Percentiles rank a stretch among this genome's conserved stretches.
phyloP scores from a whole-genome alignment of 768 basidiomycete species.

The Daedaleopsis sinensis region DNA sequence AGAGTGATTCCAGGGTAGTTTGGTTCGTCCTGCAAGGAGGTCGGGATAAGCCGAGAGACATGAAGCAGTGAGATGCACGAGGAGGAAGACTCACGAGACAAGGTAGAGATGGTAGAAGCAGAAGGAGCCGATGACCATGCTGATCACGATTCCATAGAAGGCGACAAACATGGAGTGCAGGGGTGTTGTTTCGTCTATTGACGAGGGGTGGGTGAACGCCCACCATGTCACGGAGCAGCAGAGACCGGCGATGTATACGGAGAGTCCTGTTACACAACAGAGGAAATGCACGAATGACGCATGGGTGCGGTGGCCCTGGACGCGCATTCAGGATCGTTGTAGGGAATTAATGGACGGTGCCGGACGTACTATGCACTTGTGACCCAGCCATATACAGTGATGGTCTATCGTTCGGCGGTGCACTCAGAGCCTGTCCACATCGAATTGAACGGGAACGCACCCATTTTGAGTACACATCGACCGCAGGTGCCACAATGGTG shows the following conservation, averaged over 20 bases:
- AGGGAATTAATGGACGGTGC: neutral
- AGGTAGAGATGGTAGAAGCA: slow-evolving; percentile 77
- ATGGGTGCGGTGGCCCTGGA: slow-evolving; percentile 81
- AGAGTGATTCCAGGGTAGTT: slow-evolving; percentile 79
- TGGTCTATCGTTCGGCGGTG: slow-evolving; percentile 56
- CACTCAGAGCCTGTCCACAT: neutral
- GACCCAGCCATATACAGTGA: slow-evolving; percentile 84
- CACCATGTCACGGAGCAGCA: slow-evolving; percentile 58
- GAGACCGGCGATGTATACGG: slow-evolving; percentile 60
- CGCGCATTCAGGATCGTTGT: neutral
- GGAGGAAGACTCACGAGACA: slow-evolving; percentile 53
- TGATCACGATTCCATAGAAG: slow-evolving; percentile 60
- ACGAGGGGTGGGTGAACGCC: slow-evolving; percentile 64
- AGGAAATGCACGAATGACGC: slow-evolving; percentile 84
- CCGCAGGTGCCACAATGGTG: slow-evolving; percentile 75
- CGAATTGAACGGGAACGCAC: slow-evolving; percentile 42
- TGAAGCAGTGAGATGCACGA: neutral
- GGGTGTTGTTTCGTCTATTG: slow-evolving; percentile 64
- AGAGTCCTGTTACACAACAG: slow-evolving; percentile 59
- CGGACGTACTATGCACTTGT: slow-evolving; percentile 69
- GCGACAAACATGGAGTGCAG: slow-evolving; percentile 71
- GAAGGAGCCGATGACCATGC: slow-evolving; percentile 76
- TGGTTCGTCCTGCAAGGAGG: slow-evolving; percentile 66
- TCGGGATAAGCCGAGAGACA: too few relatives aligned
- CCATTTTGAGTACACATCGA: slow-evolving; percentile 85